Evolutionary conservation across 352 stramenopile genomes (phyloP), one percentile per base, ranked within the genome.

Genomic region (Synura sp.): DNA sequence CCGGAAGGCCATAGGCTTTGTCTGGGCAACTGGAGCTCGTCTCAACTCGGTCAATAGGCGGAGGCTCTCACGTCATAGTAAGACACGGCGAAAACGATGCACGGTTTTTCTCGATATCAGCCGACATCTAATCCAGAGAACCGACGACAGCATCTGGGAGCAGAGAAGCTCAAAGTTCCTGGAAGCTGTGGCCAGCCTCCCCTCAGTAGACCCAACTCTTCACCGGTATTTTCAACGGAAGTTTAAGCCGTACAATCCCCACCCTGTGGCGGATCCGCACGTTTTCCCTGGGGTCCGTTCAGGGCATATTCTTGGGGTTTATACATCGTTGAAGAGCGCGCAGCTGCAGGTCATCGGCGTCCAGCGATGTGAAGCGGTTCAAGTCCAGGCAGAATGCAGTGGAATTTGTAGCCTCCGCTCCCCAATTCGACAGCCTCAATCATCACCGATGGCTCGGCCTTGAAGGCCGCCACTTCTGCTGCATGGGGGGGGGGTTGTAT

Each of bases 331-430:
- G 49, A 63, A 63, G 49, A 22, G 29, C n/a, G n/a, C n/a, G n/a
- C n/a, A n/a, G n/a, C n/a, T n/a, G n/a, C n/a, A n/a, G n/a, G n/a
- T n/a, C n/a, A 12, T 63, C 49, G 49, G 49, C 29, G 49, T 63
- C 49, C 49, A 63, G 29, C 49, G 49, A 63, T 63, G 49, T 63
- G 12, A 63, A 63, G 49, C 14, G 49, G 29, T 63, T 63, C 49
- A 63, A 63, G 49, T 29, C 49, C 14, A 12, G 49, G 29, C 49
- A 63, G 49, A 63, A 63, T 12, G 49, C 49, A 22, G 49, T 29
- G 49, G 29, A 22, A 12, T 63, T 63, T 22, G 49, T 63, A 63
- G 49, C 49, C 49, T 22, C 49, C 49, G 14, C 49, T 63, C 29
- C 49, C 49, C 14, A 22, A 63, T 32, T 22, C 49, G 12, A 63